These are phyloP conservation scores for Pyrenochaeta sp. DNA, from an alignment of 2,329 filamentous ascomycete species.

Conservation along the genomic window DNA sequence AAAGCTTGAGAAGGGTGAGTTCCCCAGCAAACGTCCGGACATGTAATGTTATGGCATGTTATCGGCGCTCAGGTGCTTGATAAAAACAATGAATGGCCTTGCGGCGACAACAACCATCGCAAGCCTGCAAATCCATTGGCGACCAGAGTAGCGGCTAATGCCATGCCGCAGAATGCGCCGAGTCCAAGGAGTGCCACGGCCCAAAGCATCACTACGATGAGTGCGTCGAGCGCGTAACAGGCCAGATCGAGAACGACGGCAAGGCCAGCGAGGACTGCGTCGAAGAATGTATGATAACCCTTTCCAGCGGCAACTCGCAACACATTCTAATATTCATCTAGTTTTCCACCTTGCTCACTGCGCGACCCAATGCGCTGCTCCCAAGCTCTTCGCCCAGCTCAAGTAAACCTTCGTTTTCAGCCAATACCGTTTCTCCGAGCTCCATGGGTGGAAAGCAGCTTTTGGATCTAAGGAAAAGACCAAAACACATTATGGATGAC, in stretches of 20 bases:
- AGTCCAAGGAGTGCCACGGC: conserved; percentile 83
- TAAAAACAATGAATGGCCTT: conserved; percentile 11
- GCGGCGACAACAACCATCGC: neutral
- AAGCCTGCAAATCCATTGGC: neutral
- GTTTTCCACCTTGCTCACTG: conserved; percentile 99
- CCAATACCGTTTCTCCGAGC: conserved; percentile 19
- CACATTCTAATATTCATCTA: conserved; percentile 51
- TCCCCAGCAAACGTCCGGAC: neutral
- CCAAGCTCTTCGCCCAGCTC: conserved; percentile 92
- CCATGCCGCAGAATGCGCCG: conserved; percentile 77
- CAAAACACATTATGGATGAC: conserved; percentile 39
- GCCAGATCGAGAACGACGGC: conserved; percentile 72
- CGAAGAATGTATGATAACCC: conserved; percentile 86
- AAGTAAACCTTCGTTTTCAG: conserved; percentile 68
- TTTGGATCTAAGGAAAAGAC: conserved; percentile 32
- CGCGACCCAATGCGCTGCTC: conserved; percentile 89
- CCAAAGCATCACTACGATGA: conserved; percentile 98
- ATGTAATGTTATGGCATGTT: too few species aligned
- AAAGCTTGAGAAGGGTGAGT: conserved; percentile 89
- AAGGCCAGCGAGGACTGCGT: conserved; percentile 94
- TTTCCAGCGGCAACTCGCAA: neutral
- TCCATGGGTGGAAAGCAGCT: conserved; percentile 26
- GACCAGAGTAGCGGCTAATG: conserved; percentile 23
- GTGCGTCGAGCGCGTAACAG: conserved; percentile 92
- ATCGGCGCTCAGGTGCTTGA: too few species aligned